A percentile compares a stretch with the other conserved stretches of the same genome.
These are phyloP conservation scores for Rostrohypoxylon terebratum DNA, from an alignment of 495 filamentous ascomycete species.

Conservation along the genomic window DNA sequence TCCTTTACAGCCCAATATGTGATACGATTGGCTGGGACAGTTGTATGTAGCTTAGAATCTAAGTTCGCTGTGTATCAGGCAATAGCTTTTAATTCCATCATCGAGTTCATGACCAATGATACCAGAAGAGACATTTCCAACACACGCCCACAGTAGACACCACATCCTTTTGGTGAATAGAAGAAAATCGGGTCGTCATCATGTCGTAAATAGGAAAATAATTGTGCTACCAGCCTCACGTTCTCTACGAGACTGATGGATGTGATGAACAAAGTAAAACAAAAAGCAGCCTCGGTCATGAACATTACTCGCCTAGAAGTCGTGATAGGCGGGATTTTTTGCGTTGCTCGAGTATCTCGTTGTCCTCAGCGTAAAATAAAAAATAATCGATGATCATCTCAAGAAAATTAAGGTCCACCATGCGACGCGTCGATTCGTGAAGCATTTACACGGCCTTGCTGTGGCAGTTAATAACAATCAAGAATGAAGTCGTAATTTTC, in stretches of 20 bases:
- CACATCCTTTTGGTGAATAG: conserved; percentile 52
- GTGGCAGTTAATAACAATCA: conserved; percentile 52
- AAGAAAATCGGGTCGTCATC: conserved; percentile 51
- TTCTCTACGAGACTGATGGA: conserved; percentile 41
- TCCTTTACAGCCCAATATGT: conserved; percentile 45
- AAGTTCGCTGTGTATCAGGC: conserved; percentile 52
- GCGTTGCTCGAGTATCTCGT: conserved; percentile 47
- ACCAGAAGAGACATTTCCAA: conserved; percentile 55
- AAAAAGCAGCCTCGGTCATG: conserved; percentile 49
- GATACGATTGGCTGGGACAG: conserved; percentile 47
- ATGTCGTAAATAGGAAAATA: conserved; percentile 53
- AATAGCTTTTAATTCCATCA: conserved; percentile 53
- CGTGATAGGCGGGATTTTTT: conserved; percentile 47
- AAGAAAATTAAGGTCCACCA: conserved; percentile 51
- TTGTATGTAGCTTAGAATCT: conserved; percentile 54
- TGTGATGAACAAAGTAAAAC: conserved; percentile 51
- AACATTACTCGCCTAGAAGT: conserved; percentile 50
- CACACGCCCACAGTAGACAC: conserved; percentile 51
- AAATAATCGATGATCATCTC: conserved; percentile 42
- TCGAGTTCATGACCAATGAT: conserved; percentile 56
- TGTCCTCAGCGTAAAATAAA: conserved; percentile 44
- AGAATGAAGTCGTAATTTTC: conserved; percentile 58
- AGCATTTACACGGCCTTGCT: conserved; percentile 49
- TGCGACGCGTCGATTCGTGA: conserved; percentile 52
- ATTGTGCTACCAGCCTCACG: conserved; percentile 41